A percentile compares a stretch with the other conserved stretches of the same genome.
These are phyloP conservation scores for Lepidium africanum DNA, from an alignment of 345 rosid species.

Conservation along the genomic window DNA sequence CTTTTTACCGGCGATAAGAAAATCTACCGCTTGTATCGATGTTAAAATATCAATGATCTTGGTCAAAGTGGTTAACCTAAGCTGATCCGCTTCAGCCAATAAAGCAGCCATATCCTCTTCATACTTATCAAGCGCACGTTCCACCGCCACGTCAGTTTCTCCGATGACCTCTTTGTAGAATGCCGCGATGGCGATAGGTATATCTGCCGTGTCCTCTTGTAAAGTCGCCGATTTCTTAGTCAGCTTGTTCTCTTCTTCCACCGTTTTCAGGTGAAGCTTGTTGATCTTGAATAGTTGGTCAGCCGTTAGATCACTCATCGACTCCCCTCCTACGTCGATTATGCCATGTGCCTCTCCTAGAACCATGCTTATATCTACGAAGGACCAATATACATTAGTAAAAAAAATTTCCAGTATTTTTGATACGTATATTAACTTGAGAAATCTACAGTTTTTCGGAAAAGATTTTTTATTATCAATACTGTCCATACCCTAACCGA, in stretches of 20 bases:
- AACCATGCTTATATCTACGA: background rate
- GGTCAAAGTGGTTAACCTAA: constrained; percentile 31
- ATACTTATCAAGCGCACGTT: constrained; percentile 18
- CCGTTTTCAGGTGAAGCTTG: constrained; percentile 27
- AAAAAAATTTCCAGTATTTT: too few species aligned
- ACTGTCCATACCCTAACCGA: too few species aligned
- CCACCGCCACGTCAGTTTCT: constrained; percentile 11
- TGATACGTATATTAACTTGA: too few species aligned
- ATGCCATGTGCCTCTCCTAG: background rate
- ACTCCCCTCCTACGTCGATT: background rate
- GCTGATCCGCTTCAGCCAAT: constrained; percentile 32
- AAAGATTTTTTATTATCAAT: too few species aligned
- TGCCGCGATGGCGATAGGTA: constrained; percentile 23
- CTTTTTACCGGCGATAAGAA: constrained; percentile 28
- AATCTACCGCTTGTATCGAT: constrained; percentile 32
- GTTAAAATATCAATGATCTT: constrained; percentile 26
- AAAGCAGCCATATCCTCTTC: constrained; percentile 24
- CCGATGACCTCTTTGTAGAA: constrained; percentile 18
- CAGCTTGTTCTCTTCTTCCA: constrained; percentile 30
- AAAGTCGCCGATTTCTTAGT: constrained; percentile 24
- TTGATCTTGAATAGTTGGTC: constrained; percentile 24
- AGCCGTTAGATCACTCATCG: constrained; percentile 30
- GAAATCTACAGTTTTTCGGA: too few species aligned
- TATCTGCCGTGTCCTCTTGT: constrained; percentile 42
- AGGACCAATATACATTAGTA: background rate